Conservation (phyloP, 306 rosid genomes). For the Comarum palustre region DNA sequence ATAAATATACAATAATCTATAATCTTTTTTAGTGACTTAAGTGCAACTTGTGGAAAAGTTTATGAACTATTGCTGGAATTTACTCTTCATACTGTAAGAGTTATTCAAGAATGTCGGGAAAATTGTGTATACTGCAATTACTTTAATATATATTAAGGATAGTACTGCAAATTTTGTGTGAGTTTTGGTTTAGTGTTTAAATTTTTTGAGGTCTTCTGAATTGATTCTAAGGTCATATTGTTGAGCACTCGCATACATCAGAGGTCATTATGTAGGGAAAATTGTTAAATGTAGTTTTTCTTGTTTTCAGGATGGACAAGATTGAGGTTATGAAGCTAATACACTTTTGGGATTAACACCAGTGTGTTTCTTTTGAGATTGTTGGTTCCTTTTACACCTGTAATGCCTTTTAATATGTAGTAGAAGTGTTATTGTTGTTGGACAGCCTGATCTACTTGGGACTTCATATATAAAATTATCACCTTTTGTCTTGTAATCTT, state of each 20-base stretch:
- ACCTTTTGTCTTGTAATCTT: conserved; percentile 20
- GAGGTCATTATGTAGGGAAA: background rate
- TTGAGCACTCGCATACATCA: background rate
- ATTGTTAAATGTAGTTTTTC: conserved; percentile 3
- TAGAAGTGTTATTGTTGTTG: conserved; percentile 22
- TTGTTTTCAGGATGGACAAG: conserved; percentile 29
- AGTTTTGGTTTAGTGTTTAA: background rate
- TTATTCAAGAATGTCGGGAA: background rate
- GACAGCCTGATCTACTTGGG: conserved; percentile 16
- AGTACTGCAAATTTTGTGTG: background rate
- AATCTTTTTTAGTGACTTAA: no score
- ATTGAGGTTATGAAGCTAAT: conserved; percentile 26
- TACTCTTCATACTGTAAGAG: no score
- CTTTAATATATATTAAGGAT: background rate
- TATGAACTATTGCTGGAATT: no score
- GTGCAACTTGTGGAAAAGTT: no score
- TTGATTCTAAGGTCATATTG: background rate
- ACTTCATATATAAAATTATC: conserved; percentile 9
- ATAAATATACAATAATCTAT: no score
- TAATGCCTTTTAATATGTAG: conserved; percentile 19
- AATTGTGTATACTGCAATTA: background rate
- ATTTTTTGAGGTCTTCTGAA: background rate
- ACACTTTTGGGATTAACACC: conserved; percentile 10
- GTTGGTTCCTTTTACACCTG: conserved; percentile 1
- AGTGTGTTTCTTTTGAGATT: conserved; percentile 23